Evolutionary conservation across 1,284 basidiomycete species (phyloP), one percentile per base, ranked within the genome.

Genomic region (Moesziomyces sp.): DNA sequence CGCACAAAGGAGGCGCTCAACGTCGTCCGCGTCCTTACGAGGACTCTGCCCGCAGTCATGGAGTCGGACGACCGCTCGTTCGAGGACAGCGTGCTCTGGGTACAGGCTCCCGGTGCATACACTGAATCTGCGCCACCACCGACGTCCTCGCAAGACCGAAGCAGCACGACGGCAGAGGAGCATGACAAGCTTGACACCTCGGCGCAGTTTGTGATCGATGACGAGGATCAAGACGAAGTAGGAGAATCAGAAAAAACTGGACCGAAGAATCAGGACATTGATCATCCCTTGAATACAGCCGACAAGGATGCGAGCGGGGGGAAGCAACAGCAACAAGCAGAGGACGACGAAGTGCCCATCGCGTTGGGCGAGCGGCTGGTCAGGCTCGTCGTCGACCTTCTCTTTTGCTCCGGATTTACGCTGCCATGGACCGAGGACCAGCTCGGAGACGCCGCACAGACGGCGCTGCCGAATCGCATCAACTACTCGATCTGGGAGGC

Each of bases 381-480:
- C 10, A 50, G 54, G 13, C 51, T 77, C 8, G 52, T 74, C 18
- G 52, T 83, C 38, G 80, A 83, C 44, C 68, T 83, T 9, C 74
- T 83, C 34, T 83, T 83, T 55, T 79, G 77, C 57, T 71, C 80
- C 16, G 81, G 81, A 42, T 83, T 83, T 63, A 76, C 80, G 23
- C 66, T 83, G 11, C 82, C 81, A 5, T 81, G 80, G 78, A 81
- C 80, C 2, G 74, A 78, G 28, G 81, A 83, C 35, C 77, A 79
- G 49, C 66, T 79, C 13, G 51, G 54, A 23, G 61, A 74, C 34
- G 45, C 52, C 0, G 3, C 28, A 2, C 24, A 19, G 26, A 43
- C 42, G 13, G n/a, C 34, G 18, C 16, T 26, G 4, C 52, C 65
- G 2, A 14, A 34, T 13, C 47, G 58, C 28, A 56, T 69, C 52